A percentile compares a stretch with the other conserved stretches of the same genome.
phyloP scores from a whole-genome alignment of 768 basidiomycete species.

The Erythrobasidium yunnanense region DNA sequence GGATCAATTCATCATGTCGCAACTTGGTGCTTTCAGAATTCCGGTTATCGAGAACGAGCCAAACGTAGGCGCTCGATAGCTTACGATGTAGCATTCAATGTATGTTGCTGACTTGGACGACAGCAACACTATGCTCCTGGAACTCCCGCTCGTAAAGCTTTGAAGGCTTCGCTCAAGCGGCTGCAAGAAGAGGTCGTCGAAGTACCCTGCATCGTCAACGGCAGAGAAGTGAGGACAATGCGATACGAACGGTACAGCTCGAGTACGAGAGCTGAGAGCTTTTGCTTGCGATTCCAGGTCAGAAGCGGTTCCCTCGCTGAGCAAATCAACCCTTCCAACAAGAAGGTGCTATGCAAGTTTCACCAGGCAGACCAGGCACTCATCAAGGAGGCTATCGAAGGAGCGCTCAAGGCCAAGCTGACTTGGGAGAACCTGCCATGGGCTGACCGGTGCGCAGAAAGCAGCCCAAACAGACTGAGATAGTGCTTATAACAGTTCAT shows the following conservation, averaged over 20 bases:
- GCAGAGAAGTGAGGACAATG: constrained; percentile 66
- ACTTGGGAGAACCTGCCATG: constrained; percentile 92
- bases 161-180: constrained; percentile 62
- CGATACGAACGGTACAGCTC: neutral
- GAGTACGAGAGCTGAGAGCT: neutral
- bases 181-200: constrained; percentile 67
- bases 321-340: constrained; percentile 45
- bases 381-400: constrained; percentile 68
- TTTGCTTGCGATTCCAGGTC: constrained; percentile 47
- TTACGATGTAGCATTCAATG: neutral
- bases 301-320: constrained; percentile 66
- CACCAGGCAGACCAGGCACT: constrained; percentile 22
- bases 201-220: constrained; percentile 85
- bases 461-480: neutral
- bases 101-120: neutral
- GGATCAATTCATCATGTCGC: constrained; percentile 2
- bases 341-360: constrained; percentile 8
- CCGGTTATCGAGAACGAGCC: constrained; percentile 60
- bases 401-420: constrained; percentile 71
- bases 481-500: neutral
- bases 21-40: constrained; percentile 27
- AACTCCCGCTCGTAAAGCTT: constrained; percentile 61
- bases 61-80: constrained; percentile 59
- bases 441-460: constrained; percentile 56
- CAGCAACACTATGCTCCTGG: constrained; percentile 57